Base-by-base conservation (phyloP, 768 basidiomycete species). In the Pholiota conissans region DNA sequence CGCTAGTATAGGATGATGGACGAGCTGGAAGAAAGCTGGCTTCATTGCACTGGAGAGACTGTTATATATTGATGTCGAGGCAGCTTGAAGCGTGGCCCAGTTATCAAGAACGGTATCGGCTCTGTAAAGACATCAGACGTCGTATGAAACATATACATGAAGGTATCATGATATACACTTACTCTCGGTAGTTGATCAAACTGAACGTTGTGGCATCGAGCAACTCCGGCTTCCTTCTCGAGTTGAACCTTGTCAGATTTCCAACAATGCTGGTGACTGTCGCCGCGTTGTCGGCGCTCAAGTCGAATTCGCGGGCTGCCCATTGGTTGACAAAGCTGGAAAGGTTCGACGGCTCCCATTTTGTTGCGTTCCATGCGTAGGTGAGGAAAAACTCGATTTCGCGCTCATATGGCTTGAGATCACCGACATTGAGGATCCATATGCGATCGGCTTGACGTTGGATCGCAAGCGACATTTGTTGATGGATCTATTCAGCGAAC, bases 391-490 rank as follows among this genome's bases (percentile, higher is more conserved):
- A 88, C 61, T 89, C 87, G 28, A 77, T 85, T 51, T 86, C 82
- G 51, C 86, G 81, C 62, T 91, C 89, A 59, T 85, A 85, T 2
- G 87, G 87, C 67, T 90, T 90, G 51, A 91, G 71, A 62, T 90
- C 87, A 14, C 89, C 89, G 54, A 91, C 87, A 66, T 90, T 91
- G 54, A 91, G 69, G 42, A 91, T 80, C 86, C 87, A 89, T 46
- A 91, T 71, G 14, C 76, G 75, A 11, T 75, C 80, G 7, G 86
- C 85, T 26, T 84, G 74, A 26, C 84, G 80, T 16, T 82, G 80
- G 11, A 83, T 76, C 0, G 87, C 84, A 20, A 87, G 74, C 22
- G 85, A 84, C 79, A 91, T 80, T 74, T 89, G 87, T 61, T 91
- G 86, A 68, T 80, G 84, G 6, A 82, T 77, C 82, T 83, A 52